These are phyloP conservation scores for Volutella citrinella DNA, from an alignment of 2,329 filamentous ascomycete species.

Conservation along the genomic window DNA sequence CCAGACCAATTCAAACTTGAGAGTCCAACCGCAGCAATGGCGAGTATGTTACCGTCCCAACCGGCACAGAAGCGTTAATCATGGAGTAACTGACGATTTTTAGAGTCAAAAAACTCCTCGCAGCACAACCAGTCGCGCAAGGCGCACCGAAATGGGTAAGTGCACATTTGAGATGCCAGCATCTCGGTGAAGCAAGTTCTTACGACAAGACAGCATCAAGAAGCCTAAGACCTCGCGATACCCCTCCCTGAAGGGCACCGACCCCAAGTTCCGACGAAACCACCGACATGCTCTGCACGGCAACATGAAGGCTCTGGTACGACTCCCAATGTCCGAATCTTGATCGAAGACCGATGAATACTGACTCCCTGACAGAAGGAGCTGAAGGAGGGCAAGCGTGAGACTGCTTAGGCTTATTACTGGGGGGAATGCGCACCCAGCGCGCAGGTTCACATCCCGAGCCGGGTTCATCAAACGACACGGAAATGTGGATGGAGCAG, in stretches of 20 bases:
- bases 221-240: conserved; percentile 99
- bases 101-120: conserved; percentile 99
- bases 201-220: conserved; percentile 99
- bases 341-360: too few species aligned
- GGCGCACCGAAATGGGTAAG: conserved; percentile 98
- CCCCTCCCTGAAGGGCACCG: conserved; percentile 96
- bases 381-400: conserved; percentile 92
- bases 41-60: conserved; percentile 31
- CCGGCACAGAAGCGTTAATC: background rate
- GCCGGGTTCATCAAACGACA: too few species aligned
- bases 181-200: too few species aligned
- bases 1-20: too few species aligned
- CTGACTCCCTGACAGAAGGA: conserved; percentile 90
- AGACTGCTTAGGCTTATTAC: conserved; percentile 63
- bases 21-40: conserved; percentile 37
- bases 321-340: conserved; percentile 32
- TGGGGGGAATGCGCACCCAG: too few species aligned
- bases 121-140: conserved; percentile 99
- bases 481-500: too few species aligned
- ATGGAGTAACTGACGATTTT: too few species aligned
- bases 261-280: conserved; percentile 99
- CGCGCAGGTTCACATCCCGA: too few species aligned
- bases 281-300: conserved; percentile 99
- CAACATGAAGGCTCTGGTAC: conserved; percentile 95
- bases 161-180: too few species aligned